Base-by-base conservation (phyloP, 805 yeast species). In the Deakozyma indianensis region DNA sequence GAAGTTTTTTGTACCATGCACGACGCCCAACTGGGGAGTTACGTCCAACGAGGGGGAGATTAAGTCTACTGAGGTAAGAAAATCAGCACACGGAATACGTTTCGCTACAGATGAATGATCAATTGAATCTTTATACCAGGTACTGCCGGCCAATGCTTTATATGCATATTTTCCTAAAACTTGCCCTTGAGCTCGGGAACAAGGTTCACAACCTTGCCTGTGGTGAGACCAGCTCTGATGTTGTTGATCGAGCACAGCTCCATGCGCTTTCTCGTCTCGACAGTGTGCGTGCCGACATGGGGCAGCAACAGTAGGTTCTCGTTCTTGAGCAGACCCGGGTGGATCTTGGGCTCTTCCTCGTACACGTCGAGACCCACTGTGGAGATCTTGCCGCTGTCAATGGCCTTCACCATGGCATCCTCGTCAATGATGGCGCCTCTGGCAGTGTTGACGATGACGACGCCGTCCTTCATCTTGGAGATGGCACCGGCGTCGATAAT, bases 401-500 rank as follows among this genome's bases (percentile, higher is more conserved):
- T 57, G 4, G 66, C 64, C 22, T 57, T 57, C 2, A 66, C 63
- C 41, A 74, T 60, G 11, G 69, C 71, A 16, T 57, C 53, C 53
- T 74, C 78, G 53, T 74, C 70, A 46, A 74, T 65, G 28, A 74
- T 67, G 3, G 77, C 80, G 24, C 95, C 95, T 56, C 95, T 73
- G 4, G 95, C 88, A 14, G 92, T 83, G 64, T 85, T 86, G 43
- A 82, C 77, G n/a, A 79, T 64, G 21, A 83, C 76, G 25, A 80
- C 87, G 43, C 86, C 92, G 50, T 78, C 75, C 61, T 86, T 86
- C 84, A 83, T 79, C 62, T 78, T 75, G 20, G 62, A 56, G 46
- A 85, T 70, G 2, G 77, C 66, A 7, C 68, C 77, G 41, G 64
- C 69, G 62, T 81, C 71, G 58, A 85, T 69, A 43, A 77, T 67